Conservation (phyloP, 1,284 basidiomycete genomes). For the Naganishia sp. region DNA sequence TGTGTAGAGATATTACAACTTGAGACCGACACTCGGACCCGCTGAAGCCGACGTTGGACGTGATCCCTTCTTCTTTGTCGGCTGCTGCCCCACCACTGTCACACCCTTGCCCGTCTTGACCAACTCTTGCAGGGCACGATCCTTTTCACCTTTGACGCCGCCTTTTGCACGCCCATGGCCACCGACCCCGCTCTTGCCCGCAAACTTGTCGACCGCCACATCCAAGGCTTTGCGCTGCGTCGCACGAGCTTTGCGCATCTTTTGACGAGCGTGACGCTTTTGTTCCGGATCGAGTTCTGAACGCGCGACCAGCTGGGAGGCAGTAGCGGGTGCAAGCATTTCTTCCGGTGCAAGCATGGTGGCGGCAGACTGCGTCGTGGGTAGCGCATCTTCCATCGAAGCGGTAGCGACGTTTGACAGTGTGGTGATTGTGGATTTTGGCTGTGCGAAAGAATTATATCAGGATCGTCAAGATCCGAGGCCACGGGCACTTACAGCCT, state of each 20-base stretch:
- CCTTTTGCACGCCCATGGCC: constrained; percentile 52
- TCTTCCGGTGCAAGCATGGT: constrained; percentile 94
- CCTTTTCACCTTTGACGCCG: constrained; percentile 73
- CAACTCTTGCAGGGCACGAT: constrained; percentile 71
- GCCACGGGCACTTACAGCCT: constrained; percentile 64
- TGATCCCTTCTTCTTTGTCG: constrained; percentile 42
- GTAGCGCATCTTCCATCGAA: constrained; percentile 87
- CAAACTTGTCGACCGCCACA: constrained; percentile 66
- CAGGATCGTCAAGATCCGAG: not conserved
- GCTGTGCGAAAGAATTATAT: constrained; percentile 58
- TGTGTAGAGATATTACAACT: constrained; percentile 15
- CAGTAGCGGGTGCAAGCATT: constrained; percentile 65
- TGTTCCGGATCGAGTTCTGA: constrained; percentile 84
- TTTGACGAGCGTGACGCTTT: constrained; percentile 71
- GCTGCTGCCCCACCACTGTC: constrained; percentile 77
- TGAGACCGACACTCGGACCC: constrained; percentile 26
- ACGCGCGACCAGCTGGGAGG: constrained; percentile 63
- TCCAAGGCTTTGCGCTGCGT: constrained; percentile 70
- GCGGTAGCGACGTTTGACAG: constrained; percentile 81
- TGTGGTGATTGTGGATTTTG: constrained; percentile 85
- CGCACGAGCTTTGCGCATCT: constrained; percentile 73
- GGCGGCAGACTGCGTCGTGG: constrained; percentile 71
- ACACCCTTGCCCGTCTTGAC: constrained; percentile 79
- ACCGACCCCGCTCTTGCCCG: constrained; percentile 54
- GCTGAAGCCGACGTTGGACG: constrained; percentile 24